Percentiles rank a stretch among this genome's conserved stretches.
Evolutionary conservation across 1,284 basidiomycete species (phyloP).

Genomic region (Kwoniella shivajii): DNA sequence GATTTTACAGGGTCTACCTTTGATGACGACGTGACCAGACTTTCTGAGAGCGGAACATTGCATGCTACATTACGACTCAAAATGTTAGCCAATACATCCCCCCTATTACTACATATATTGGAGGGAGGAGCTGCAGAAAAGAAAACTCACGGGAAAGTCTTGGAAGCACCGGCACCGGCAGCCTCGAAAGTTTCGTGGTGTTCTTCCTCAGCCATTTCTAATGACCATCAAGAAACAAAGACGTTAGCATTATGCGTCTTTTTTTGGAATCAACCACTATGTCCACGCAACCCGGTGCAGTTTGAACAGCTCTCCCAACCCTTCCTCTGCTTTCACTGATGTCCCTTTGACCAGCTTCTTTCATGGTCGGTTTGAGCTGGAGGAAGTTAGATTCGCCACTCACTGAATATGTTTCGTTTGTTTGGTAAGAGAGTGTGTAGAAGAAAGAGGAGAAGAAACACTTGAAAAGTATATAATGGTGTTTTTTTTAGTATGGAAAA

Average conservation of each 20-base stretch:
- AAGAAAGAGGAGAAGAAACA: constrained; percentile 7
- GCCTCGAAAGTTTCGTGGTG: constrained; percentile 87
- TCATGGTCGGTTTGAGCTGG: not conserved
- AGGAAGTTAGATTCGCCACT: constrained; percentile 1
- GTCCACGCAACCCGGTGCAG: not conserved
- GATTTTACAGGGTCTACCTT: constrained; percentile 98
- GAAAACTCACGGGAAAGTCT: constrained; percentile 63
- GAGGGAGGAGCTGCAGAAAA: not conserved
- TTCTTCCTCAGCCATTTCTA: constrained; percentile 79
- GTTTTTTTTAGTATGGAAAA: constrained; percentile 1
- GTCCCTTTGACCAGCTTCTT: not conserved
- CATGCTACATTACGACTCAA: constrained; percentile 57
- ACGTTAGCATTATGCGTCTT: not conserved
- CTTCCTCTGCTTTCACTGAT: not conserved
- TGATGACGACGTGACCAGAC: constrained; percentile 96
- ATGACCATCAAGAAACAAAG: not conserved
- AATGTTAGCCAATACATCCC: constrained; percentile 17
- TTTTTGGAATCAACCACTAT: not conserved
- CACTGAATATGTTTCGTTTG: constrained; percentile 9
- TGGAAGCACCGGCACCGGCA: constrained; percentile 73
- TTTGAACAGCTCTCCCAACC: not conserved
- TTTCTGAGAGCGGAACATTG: constrained; percentile 96
- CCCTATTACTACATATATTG: not conserved
- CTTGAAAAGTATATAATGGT: not conserved
- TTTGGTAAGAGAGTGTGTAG: constrained; percentile 10